phyloP scores from a whole-genome alignment of 2,329 filamentous ascomycete genomes.

The Penicillium sp. region DNA sequence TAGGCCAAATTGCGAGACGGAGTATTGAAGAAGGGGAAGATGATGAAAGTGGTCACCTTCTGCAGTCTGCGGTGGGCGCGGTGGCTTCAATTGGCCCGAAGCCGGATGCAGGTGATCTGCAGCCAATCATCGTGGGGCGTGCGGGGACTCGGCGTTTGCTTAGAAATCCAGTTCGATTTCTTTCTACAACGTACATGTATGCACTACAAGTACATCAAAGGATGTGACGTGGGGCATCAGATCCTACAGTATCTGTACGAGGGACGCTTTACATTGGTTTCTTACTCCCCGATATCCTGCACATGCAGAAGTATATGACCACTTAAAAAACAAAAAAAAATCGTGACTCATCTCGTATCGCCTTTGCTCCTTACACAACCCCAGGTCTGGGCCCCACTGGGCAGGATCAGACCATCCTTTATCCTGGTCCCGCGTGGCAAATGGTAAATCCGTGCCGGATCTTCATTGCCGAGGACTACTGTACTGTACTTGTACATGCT shows the following conservation, averaged over 20 bases:
- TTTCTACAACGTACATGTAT: neutral
- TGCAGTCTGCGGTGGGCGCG: conserved; percentile 7
- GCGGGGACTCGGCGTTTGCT: conserved; percentile 13
- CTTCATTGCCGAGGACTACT: neutral
- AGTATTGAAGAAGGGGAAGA: conserved; percentile 2
- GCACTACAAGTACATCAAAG: neutral
- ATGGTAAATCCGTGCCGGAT: neutral
- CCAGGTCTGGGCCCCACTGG: conserved; percentile 1
- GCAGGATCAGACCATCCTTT: neutral
- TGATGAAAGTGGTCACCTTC: conserved; percentile 10
- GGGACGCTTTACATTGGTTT: neutral
- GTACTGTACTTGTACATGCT: neutral
- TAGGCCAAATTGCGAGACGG: conserved; percentile 2
- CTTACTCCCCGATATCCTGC: neutral
- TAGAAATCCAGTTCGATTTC: conserved; percentile 28
- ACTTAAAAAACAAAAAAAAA: neutral
- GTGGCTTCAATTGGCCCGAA: conserved; percentile 18
- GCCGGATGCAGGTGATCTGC: conserved; percentile 5
- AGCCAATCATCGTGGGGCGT: conserved; percentile 15
- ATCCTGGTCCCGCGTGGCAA: conserved; percentile 1
- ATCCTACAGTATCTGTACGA: neutral
- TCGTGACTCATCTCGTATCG: neutral
- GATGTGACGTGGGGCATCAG: neutral
- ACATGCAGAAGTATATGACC: neutral
- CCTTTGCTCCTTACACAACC: neutral